phyloP scores from a whole-genome alignment of 164 flowering plant species.

The Chimonanthus salicifolius region DNA sequence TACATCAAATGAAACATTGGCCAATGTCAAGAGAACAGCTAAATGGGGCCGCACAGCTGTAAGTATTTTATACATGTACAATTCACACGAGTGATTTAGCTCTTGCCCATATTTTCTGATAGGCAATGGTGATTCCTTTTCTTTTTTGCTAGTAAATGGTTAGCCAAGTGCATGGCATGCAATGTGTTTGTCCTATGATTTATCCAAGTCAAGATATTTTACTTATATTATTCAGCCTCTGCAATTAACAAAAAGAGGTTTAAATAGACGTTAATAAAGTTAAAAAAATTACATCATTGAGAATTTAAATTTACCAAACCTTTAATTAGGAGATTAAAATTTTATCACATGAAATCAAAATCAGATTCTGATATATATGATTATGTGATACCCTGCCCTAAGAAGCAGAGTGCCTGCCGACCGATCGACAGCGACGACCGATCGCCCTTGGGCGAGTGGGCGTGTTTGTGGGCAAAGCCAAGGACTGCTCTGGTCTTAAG shows the following conservation, averaged over 20 bases:
- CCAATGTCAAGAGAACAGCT: slow-evolving; percentile 24
- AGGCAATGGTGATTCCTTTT: background rate
- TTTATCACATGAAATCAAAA: too few relatives aligned
- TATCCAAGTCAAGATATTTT: background rate
- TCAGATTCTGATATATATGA: too few relatives aligned
- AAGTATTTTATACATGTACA: slow-evolving; percentile 24
- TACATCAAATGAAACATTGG: slow-evolving; percentile 22
- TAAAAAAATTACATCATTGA: background rate
- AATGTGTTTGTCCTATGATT: background rate
- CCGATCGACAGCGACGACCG: too few relatives aligned
- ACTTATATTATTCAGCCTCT: background rate
- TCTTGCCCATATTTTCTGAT: background rate
- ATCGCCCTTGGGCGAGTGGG: too few relatives aligned
- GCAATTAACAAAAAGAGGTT: background rate
- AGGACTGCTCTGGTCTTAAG: too few relatives aligned
- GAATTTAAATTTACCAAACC: background rate
- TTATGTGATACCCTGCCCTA: too few relatives aligned
- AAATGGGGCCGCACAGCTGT: slow-evolving; percentile 78
- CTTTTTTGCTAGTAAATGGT: background rate
- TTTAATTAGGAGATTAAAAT: too few relatives aligned
- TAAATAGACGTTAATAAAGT: background rate
- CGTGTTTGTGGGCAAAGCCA: too few relatives aligned
- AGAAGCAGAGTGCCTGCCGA: too few relatives aligned
- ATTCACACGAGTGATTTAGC: background rate
- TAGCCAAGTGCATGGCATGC: background rate